phyloP scores from a whole-genome alignment of 495 filamentous ascomycete genomes.

The Penicillium odoratum region DNA sequence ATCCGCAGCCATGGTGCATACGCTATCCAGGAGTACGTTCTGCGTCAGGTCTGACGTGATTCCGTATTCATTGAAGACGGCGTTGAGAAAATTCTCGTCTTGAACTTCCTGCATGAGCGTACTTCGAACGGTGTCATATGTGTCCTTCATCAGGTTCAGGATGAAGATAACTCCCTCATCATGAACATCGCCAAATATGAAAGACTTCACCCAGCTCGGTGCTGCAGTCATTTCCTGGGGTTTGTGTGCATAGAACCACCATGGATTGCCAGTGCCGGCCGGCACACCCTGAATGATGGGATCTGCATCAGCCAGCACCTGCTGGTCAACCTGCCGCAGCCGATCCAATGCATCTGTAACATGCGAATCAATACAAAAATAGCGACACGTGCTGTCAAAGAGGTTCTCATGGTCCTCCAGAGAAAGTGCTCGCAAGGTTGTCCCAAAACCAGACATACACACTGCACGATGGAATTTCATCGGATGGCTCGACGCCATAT shows the following conservation, averaged over 20 bases:
- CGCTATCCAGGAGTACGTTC: slow-evolving; percentile 1
- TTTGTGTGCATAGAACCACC: slow-evolving; percentile 14
- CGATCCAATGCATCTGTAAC: slow-evolving; percentile 10
- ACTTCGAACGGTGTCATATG: slow-evolving; percentile 5
- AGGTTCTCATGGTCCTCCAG: slow-evolving; percentile 10
- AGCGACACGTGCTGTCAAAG: slow-evolving; percentile 9
- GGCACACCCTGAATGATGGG: slow-evolving; percentile 11
- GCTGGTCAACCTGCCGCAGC: slow-evolving; percentile 10
- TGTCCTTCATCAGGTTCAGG: slow-evolving; percentile 12
- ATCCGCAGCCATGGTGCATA: slow-evolving; percentile 8
- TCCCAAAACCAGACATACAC: slow-evolving; percentile 17
- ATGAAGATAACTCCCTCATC: slow-evolving; percentile 18
- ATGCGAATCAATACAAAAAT: slow-evolving; percentile 11
- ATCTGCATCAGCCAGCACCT: slow-evolving; percentile 16
- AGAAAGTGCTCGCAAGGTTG: background rate
- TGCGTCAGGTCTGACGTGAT: slow-evolving; percentile 3
- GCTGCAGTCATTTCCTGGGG: background rate
- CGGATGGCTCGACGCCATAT: slow-evolving; percentile 12
- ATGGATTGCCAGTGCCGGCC: slow-evolving; percentile 13
- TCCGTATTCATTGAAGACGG: slow-evolving; percentile 6
- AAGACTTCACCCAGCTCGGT: slow-evolving; percentile 8
- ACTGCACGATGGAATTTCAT: slow-evolving; percentile 16
- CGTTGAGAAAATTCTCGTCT: slow-evolving; percentile 11
- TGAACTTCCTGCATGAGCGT: slow-evolving; percentile 9
- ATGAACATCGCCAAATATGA: slow-evolving; percentile 15